Evolutionary conservation across 495 filamentous ascomycete genomes (phyloP).

Genomic region (Penicillium malachiteum): DNA sequence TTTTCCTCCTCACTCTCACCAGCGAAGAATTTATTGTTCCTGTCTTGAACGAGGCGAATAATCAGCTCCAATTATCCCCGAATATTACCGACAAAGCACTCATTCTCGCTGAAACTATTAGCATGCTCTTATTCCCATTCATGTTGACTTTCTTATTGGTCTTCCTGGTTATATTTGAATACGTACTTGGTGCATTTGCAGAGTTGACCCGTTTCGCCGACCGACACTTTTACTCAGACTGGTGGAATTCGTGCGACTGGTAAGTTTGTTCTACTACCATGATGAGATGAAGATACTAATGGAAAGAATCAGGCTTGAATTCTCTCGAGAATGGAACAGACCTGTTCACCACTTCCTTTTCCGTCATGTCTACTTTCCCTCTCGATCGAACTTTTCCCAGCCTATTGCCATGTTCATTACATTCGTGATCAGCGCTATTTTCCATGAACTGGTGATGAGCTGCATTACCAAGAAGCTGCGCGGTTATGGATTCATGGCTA

Average conservation of each 20-base stretch:
- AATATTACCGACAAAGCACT: conserved; percentile 66
- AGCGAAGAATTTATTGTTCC: conserved; percentile 96
- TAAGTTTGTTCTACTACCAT: conserved; percentile 16
- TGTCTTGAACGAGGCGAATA: conserved; percentile 73
- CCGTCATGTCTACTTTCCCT: conserved; percentile 87
- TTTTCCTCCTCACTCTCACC: conserved; percentile 87
- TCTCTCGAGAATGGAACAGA: conserved; percentile 96
- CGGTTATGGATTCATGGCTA: conserved; percentile 88
- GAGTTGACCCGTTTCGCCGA: conserved; percentile 93
- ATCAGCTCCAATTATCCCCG: conserved; percentile 57
- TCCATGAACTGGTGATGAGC: conserved; percentile 94
- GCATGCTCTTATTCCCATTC: conserved; percentile 91
- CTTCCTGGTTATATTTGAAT: conserved; percentile 97
- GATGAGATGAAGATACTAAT: conserved; percentile 10
- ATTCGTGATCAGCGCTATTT: conserved; percentile 83
- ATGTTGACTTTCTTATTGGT: conserved; percentile 95
- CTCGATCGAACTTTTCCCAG: conserved; percentile 69
- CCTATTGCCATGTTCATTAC: conserved; percentile 84
- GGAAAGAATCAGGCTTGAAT: too few species aligned
- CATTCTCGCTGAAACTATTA: conserved; percentile 88
- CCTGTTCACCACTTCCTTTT: conserved; percentile 98
- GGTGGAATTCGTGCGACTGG: conserved; percentile 75
- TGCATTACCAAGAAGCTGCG: conserved; percentile 97
- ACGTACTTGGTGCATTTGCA: conserved; percentile 89
- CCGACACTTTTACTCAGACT: conserved; percentile 94